Conservation (phyloP, 192 early-diverging fungal species). For the Backusella westeae region DNA sequence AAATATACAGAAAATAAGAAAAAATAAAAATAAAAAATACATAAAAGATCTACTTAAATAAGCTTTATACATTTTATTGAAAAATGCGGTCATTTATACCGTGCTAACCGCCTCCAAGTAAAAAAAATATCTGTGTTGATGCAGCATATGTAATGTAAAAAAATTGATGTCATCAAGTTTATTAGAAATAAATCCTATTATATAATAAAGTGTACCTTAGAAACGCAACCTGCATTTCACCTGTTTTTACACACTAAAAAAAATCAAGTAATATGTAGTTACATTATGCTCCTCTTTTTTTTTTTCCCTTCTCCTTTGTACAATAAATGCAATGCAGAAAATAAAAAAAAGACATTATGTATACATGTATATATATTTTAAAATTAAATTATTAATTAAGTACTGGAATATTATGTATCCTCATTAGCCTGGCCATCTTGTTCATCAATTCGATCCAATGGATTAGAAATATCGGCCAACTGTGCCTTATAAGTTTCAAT, state of each 20-base stretch:
- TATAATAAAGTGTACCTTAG: not conserved
- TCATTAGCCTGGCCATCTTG: not conserved
- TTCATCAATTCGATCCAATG: not conserved
- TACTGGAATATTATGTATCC: not conserved
- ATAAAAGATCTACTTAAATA: not conserved
- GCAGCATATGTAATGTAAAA: not conserved
- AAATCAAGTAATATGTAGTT: not conserved
- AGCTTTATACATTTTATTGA: not conserved
- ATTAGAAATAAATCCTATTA: not conserved
- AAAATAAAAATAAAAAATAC: not conserved
- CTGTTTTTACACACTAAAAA: constrained; percentile 2
- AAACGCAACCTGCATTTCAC: not conserved
- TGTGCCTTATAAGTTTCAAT: constrained; percentile 13
- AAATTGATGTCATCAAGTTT: not conserved
- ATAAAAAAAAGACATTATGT: not conserved
- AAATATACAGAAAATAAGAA: not conserved
- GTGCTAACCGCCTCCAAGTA: not conserved
- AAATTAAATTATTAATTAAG: not conserved
- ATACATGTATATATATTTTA: not conserved
- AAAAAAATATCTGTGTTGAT: no score
- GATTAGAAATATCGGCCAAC: not conserved
- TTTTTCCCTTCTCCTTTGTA: not conserved
- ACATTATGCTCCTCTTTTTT: not conserved
- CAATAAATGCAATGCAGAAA: not conserved
- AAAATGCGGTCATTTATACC: not conserved